Conservation (phyloP, 2,329 filamentous ascomycete species). For the Ramularia endophylla region DNA sequence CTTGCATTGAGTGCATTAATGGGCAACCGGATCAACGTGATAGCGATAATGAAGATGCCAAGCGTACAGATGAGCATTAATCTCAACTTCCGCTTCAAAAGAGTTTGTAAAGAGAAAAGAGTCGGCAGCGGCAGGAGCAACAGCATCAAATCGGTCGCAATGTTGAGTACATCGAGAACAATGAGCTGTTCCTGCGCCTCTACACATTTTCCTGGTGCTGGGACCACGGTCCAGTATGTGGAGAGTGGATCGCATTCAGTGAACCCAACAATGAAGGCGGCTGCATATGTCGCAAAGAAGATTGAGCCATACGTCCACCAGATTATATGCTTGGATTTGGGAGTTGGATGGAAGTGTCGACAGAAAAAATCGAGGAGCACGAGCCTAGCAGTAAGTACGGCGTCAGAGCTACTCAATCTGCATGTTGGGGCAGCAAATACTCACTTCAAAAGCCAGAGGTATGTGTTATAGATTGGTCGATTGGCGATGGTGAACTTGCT, state of each 20-base stretch:
- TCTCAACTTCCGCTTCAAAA: not conserved
- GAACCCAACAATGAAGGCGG: not conserved
- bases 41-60: not conserved
- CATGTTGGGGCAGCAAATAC: too few species aligned
- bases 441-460: not conserved
- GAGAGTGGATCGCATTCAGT: slow-evolving; percentile 1
- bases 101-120: not conserved
- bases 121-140: not conserved
- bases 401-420: too few species aligned
- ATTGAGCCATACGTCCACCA: not conserved
- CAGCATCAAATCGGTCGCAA: not conserved
- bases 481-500: slow-evolving; percentile 1
- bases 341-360: not conserved
- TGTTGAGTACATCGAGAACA: not conserved
- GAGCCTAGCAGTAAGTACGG: too few species aligned
- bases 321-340: not conserved
- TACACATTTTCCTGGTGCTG: not conserved
- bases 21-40: not conserved
- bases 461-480: not conserved
- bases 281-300: not conserved
- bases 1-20: slow-evolving; percentile 1
- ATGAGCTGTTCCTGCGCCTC: not conserved
- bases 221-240: not conserved
- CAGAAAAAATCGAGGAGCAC: slow-evolving; percentile 1
- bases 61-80: not conserved